Base-by-base conservation (phyloP, 2,329 filamentous ascomycete genomes). In the Fusarium sp. region DNA sequence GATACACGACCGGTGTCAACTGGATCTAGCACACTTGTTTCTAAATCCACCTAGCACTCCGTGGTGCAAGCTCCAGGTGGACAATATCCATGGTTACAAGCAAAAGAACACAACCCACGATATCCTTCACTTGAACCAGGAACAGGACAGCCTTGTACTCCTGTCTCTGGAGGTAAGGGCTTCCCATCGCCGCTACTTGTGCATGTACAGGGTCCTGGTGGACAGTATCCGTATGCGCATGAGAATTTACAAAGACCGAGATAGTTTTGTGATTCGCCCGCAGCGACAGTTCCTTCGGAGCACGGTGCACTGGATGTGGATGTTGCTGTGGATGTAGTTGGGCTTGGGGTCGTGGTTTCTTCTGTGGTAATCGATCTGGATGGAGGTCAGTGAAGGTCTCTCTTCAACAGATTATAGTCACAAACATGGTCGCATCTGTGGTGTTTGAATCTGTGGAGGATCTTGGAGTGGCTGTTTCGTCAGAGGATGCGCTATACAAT, bases 161-260 rank as follows among this genome's bases (percentile, higher is more conserved):
- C 57, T 11, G 38, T 41, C 20, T 58, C 60, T 1, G 34, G 29
- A 15, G 64, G 60, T 6, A 47, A 12, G 5, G 20, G 15, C 18
- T 20, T n/a, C 20, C 24, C 25, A 8, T 47, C n/a, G 8, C 56
- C 48, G 2, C 48, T 34, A 6, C 24, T 27, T 8, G 22, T 34
- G 16, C 60, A 68, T 11, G 40, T 52, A 3, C 65, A 69, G 25
- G 67, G 60, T 2, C 60, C 65, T 6, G 54, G 47, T 13, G 67
- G 67, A 15, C 65, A 69, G 48, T 69, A 69, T 40, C 65, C 67
- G 11, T 69, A 49, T 5, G 45, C 40, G 20, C 67, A 69, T 10
- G n/a, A 47, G 48, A 69, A 69, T 5, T 55, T 61, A 44, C 67
- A 68, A 6, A 68, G 67, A 1, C 56, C 56, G 6, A 65, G 52